Conservation (phyloP, 495 filamentous ascomycete species). For the Penicillium ochrochloron region DNA sequence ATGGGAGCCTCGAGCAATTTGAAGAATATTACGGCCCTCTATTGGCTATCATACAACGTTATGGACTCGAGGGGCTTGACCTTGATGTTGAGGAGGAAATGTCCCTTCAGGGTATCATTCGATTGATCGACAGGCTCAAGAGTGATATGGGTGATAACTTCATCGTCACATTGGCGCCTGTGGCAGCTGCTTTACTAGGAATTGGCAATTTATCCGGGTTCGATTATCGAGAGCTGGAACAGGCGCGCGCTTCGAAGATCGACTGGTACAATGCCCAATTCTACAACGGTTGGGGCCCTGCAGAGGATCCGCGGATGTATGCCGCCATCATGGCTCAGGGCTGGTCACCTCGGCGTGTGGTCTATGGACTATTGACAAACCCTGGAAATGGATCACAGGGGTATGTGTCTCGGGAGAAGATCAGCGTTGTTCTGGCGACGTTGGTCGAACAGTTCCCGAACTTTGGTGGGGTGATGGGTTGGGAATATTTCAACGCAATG, state of each 20-base stretch:
- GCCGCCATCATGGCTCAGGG: slow-evolving; percentile 65
- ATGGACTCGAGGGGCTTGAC: slow-evolving; percentile 72
- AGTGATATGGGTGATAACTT: slow-evolving; percentile 72
- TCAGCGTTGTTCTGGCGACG: slow-evolving; percentile 47
- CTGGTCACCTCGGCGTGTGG: slow-evolving; percentile 67
- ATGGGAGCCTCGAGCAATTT: slow-evolving; percentile 60
- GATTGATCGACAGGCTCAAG: slow-evolving; percentile 73
- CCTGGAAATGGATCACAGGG: slow-evolving; percentile 66
- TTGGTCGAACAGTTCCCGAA: slow-evolving; percentile 58
- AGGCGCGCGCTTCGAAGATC: slow-evolving; percentile 65
- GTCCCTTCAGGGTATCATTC: slow-evolving; percentile 68
- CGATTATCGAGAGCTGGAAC: slow-evolving; percentile 68
- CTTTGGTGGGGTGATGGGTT: slow-evolving; percentile 84
- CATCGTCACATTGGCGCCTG: slow-evolving; percentile 77
- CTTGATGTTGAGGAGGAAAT: slow-evolving; percentile 84
- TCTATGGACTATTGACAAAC: slow-evolving; percentile 74
- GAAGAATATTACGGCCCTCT: slow-evolving; percentile 71
- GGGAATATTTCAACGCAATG: slow-evolving; percentile 81
- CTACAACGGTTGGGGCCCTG: slow-evolving; percentile 78
- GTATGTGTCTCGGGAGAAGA: slow-evolving; percentile 55
- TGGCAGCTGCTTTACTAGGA: slow-evolving; percentile 69
- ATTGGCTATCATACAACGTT: slow-evolving; percentile 57
- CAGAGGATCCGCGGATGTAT: slow-evolving; percentile 63
- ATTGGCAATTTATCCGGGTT: slow-evolving; percentile 74
- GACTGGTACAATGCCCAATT: slow-evolving; percentile 86